A percentile compares a stretch with the other conserved stretches of the same genome.
phyloP scores from a whole-genome alignment of 78 protist species.

The Dictyostelium capitatum region DNA sequence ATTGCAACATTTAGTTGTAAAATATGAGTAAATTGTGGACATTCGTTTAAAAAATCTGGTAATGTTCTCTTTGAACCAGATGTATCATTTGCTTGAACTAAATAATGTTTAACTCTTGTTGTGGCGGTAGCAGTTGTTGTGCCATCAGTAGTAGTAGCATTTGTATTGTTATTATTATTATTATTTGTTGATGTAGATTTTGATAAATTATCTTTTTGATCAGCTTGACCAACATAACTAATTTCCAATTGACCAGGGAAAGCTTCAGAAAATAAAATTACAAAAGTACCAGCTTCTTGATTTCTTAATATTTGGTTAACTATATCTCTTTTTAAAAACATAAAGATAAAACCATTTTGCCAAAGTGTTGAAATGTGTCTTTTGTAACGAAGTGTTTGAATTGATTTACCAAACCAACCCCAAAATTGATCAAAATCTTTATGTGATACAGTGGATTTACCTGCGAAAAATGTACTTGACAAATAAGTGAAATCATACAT shows the following conservation, averaged over 20 bases:
- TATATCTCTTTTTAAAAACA: slow-evolving; percentile 64
- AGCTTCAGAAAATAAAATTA: slow-evolving; percentile 70
- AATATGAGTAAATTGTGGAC: slow-evolving; percentile 69
- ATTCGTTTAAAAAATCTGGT: slow-evolving; percentile 77
- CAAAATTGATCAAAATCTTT: slow-evolving; percentile 83
- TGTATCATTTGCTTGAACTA: slow-evolving; percentile 79
- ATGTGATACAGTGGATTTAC: slow-evolving; percentile 45
- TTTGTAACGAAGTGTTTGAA: slow-evolving; percentile 82
- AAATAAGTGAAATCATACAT: slow-evolving; percentile 73
- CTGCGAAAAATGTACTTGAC: slow-evolving; percentile 40
- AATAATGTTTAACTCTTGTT: slow-evolving; percentile 72
- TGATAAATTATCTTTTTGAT: neutral
- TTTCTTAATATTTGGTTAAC: slow-evolving; percentile 43
- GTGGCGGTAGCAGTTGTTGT: neutral
- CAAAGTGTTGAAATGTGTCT: slow-evolving; percentile 78
- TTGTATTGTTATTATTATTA: too few species aligned
- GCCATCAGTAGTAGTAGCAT: neutral
- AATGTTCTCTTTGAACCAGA: slow-evolving; percentile 80
- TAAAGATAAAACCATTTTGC: slow-evolving; percentile 80
- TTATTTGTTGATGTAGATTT: neutral
- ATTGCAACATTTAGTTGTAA: slow-evolving; percentile 26
- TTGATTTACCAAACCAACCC: slow-evolving; percentile 85
- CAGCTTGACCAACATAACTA: slow-evolving; percentile 24
- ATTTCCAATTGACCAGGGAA: slow-evolving; percentile 79
- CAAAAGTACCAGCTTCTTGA: slow-evolving; percentile 83